These are phyloP conservation scores for Podaxis sp. DNA, from an alignment of 768 basidiomycete genomes.

Conservation along the genomic window DNA sequence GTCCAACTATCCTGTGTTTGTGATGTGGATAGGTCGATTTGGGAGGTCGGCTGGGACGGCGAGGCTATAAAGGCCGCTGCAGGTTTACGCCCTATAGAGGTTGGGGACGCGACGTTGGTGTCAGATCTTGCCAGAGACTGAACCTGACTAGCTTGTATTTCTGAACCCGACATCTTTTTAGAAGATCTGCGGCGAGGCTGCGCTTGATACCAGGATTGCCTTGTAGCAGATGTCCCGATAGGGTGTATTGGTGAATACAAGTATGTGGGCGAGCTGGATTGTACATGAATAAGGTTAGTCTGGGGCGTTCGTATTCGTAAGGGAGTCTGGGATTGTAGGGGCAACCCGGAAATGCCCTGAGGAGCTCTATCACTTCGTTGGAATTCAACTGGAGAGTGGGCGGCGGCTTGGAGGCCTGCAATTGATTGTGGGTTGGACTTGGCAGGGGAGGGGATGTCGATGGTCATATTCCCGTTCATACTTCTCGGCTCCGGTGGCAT, in stretches of 20 bases:
- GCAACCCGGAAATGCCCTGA: neutral
- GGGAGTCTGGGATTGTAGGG: neutral
- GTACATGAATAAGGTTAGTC: neutral
- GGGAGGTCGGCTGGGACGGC: neutral
- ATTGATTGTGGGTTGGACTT: no score
- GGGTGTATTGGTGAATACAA: neutral
- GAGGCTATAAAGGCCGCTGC: neutral
- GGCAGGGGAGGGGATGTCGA: neutral
- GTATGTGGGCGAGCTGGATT: neutral
- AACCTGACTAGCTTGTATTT: neutral
- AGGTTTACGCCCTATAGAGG: neutral
- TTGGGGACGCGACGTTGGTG: neutral
- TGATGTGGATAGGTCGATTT: neutral
- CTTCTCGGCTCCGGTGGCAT: conserved; percentile 1
- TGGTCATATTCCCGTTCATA: neutral
- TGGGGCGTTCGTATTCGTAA: neutral
- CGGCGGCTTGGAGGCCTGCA: neutral
- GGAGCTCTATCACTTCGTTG: neutral
- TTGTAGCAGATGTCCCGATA: neutral
- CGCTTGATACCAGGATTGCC: conserved; percentile 12
- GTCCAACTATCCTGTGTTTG: neutral
- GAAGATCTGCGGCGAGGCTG: neutral
- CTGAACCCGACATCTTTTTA: neutral
- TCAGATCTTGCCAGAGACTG: neutral
- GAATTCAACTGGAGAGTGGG: neutral